Percentiles rank a stretch among this genome's conserved stretches.
These are phyloP conservation scores for Ascochyta fabae DNA, from an alignment of 2,329 filamentous ascomycete species.

Conservation along the genomic window DNA sequence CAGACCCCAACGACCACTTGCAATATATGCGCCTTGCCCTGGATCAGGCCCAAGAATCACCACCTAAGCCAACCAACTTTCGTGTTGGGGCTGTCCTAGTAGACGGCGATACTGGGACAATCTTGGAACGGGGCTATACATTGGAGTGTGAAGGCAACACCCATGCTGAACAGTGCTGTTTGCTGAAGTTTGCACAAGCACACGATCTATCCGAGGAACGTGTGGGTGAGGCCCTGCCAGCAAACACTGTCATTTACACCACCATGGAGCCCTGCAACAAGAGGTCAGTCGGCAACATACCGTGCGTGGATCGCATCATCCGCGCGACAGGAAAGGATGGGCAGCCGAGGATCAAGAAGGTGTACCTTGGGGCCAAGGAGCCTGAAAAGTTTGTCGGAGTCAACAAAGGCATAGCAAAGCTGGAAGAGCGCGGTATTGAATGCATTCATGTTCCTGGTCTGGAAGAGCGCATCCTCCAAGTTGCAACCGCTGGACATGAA, in stretches of 20 bases:
- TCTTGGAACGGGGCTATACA: constrained; percentile 86
- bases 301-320: constrained; percentile 82
- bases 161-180: constrained; percentile 92
- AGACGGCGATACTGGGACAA: constrained; percentile 59
- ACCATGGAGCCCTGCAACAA: constrained; percentile 88
- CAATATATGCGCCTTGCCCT: constrained; percentile 75
- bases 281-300: constrained; percentile 74
- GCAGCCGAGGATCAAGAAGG: constrained; percentile 69
- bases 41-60: constrained; percentile 76
- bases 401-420: constrained; percentile 74
- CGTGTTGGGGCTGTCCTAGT: constrained; percentile 92
- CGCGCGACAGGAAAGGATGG: constrained; percentile 52
- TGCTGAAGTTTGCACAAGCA: constrained; percentile 69
- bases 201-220: constrained; percentile 58
- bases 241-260: constrained; percentile 76
- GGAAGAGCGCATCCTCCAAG: constrained; percentile 78
- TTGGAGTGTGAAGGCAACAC: constrained; percentile 92
- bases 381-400: constrained; percentile 87
- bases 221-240: constrained; percentile 60
- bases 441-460: constrained; percentile 77
- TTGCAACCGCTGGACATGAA: constrained; percentile 83
- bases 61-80: constrained; percentile 89
- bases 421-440: constrained; percentile 75
- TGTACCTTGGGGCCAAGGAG: constrained; percentile 88
- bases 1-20: constrained; percentile 38